Evolutionary conservation across 2,329 filamentous ascomycete genomes (phyloP).

Genomic region (Geosmithia morbida): DNA sequence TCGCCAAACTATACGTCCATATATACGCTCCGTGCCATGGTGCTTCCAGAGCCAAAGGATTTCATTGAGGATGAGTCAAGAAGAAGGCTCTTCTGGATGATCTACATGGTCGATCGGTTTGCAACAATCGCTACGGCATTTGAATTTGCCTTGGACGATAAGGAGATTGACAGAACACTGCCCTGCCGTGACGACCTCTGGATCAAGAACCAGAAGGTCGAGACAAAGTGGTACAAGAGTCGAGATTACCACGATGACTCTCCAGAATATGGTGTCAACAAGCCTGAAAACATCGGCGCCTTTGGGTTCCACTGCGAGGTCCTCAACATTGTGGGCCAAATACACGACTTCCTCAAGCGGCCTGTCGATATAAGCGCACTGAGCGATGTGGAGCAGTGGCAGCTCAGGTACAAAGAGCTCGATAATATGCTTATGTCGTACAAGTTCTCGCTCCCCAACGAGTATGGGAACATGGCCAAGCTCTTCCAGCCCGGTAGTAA

Average conservation of each 20-base stretch:
- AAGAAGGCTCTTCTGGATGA: slow-evolving; percentile 82
- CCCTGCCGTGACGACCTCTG: slow-evolving; percentile 83
- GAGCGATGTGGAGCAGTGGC: slow-evolving; percentile 80
- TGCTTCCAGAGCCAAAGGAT: slow-evolving; percentile 67
- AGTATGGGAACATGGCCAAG: slow-evolving; percentile 74
- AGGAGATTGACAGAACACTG: slow-evolving; percentile 74
- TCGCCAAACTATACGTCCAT: slow-evolving; percentile 74
- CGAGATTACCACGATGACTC: slow-evolving; percentile 25
- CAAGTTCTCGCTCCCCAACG: slow-evolving; percentile 70
- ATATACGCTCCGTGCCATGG: slow-evolving; percentile 75
- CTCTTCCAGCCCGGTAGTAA: slow-evolving; percentile 59
- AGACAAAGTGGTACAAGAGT: slow-evolving; percentile 67
- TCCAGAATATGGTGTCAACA: slow-evolving; percentile 49
- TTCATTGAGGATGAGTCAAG: slow-evolving; percentile 86
- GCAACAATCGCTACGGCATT: slow-evolving; percentile 85
- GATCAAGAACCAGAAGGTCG: slow-evolving; percentile 68
- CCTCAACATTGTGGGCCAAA: slow-evolving; percentile 70
- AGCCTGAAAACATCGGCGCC: slow-evolving; percentile 69
- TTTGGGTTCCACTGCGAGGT: slow-evolving; percentile 90
- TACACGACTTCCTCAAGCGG: slow-evolving; percentile 78
- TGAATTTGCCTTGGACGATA: slow-evolving; percentile 78
- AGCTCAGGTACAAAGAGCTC: slow-evolving; percentile 71
- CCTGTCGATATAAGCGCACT: slow-evolving; percentile 79
- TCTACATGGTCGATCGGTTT: slow-evolving; percentile 80
- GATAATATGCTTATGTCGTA: slow-evolving; percentile 67